These are phyloP conservation scores for Fonsecaea pedrosoi DNA, from an alignment of 2,329 filamentous ascomycete species.

Conservation along the genomic window DNA sequence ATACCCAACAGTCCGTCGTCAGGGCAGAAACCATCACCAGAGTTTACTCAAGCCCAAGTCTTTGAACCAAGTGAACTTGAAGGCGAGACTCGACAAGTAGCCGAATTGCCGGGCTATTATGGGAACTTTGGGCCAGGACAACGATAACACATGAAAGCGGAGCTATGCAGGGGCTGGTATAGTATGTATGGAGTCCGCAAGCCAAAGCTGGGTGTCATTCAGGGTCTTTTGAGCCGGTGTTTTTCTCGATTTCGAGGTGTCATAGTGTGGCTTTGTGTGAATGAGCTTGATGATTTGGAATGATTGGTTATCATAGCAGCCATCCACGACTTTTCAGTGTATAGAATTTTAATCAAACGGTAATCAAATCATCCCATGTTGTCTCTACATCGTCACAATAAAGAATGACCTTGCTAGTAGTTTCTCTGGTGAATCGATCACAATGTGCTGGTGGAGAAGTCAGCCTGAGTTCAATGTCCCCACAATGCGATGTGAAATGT, in stretches of 20 bases:
- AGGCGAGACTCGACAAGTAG: not conserved
- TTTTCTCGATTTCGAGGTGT: not conserved
- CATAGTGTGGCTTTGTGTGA: not conserved
- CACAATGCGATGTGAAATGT: not conserved
- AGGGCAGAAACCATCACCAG: not conserved
- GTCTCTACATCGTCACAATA: not conserved
- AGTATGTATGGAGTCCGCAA: not conserved
- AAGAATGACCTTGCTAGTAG: not conserved
- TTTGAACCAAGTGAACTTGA: conserved; percentile 2
- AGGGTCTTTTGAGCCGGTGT: not conserved
- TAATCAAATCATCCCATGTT: not conserved
- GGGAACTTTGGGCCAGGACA: not conserved
- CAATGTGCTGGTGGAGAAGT: not conserved
- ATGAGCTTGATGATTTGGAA: not conserved
- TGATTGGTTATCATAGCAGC: not conserved
- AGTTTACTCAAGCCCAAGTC: not conserved
- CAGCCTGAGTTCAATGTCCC: not conserved
- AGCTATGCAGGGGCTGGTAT: not conserved
- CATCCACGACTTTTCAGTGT: not conserved
- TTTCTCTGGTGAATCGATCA: not conserved
- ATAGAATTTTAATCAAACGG: too few relatives aligned
- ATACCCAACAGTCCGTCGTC: not conserved
- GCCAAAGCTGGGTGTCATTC: not conserved
- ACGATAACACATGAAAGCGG: not conserved
- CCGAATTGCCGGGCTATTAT: not conserved